These are phyloP conservation scores for Aspergillus campestris DNA, from an alignment of 495 filamentous ascomycete species.

Conservation along the genomic window DNA sequence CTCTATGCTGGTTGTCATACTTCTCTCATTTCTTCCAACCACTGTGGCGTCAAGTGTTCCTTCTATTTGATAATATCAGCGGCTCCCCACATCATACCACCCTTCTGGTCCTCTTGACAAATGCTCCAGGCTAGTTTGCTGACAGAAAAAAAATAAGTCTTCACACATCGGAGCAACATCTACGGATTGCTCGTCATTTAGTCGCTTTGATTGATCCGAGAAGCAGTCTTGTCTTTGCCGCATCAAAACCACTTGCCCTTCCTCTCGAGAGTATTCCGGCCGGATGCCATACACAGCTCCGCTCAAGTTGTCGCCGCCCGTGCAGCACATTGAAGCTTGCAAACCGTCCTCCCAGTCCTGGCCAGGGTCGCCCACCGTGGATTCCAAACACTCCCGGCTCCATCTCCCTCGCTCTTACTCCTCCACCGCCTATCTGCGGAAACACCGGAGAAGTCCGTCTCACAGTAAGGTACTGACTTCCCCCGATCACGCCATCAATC, in stretches of 20 bases:
- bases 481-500: slow-evolving; percentile 41
- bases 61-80: too few species aligned
- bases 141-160: slow-evolving; percentile 2
- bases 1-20: slow-evolving; percentile 5
- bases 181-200: not conserved
- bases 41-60: too few species aligned
- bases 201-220: not conserved
- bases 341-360: slow-evolving; percentile 48
- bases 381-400: slow-evolving; percentile 35
- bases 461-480: slow-evolving; percentile 28
- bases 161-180: not conserved
- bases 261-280: slow-evolving; percentile 31
- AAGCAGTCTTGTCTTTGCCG: slow-evolving; percentile 4
- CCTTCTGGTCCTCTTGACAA: not conserved
- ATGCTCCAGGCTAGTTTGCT: not conserved
- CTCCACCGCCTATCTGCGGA: slow-evolving; percentile 66
- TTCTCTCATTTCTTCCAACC: not conserved
- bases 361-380: slow-evolving; percentile 29
- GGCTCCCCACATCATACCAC: too few species aligned
- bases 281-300: slow-evolving; percentile 95
- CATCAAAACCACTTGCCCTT: not conserved
- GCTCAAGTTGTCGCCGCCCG: slow-evolving; percentile 67
- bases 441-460: slow-evolving; percentile 58
- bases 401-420: slow-evolving; percentile 64
- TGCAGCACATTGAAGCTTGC: slow-evolving; percentile 55